Conservation (phyloP, 805 yeast species). For the Suhomyces sp. region DNA sequence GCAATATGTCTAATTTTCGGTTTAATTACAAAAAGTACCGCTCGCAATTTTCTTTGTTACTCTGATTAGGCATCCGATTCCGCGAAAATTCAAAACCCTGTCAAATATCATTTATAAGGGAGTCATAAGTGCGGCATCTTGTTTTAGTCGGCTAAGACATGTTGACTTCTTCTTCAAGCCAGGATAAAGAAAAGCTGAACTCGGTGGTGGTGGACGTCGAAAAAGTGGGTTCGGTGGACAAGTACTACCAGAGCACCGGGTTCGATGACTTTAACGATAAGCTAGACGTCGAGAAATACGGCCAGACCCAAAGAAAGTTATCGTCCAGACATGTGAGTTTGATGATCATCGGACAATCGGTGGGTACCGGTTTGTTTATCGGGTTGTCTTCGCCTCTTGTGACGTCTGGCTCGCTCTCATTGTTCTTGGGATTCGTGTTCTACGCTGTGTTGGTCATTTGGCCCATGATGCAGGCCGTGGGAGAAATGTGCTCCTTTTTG, state of each 20-base stretch:
- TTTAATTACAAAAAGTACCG: background rate
- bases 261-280: conserved; percentile 25
- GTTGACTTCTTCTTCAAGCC: background rate
- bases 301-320: conserved; percentile 27
- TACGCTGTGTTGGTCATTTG: conserved; percentile 31
- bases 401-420: conserved; percentile 32
- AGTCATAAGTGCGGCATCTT: background rate
- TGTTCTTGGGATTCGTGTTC: conserved; percentile 29
- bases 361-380: conserved; percentile 36
- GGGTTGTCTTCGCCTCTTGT: conserved; percentile 30
- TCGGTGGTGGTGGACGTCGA: conserved; percentile 7
- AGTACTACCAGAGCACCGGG: conserved; percentile 3
- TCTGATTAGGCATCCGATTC: background rate
- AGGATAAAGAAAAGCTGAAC: background rate
- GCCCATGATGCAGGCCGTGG: conserved; percentile 37
- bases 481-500: conserved; percentile 36
- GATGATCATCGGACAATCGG: conserved; percentile 34
- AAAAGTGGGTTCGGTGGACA: conserved; percentile 7
- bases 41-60: background rate
- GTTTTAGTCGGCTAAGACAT: background rate
- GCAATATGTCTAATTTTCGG: background rate
- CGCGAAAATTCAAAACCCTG: background rate
- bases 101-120: background rate
- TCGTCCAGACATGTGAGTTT: conserved; percentile 31
- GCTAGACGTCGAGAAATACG: conserved; percentile 26